Percentiles rank a stretch among this genome's conserved stretches.
These are phyloP conservation scores for Cladobotryum protrusum DNA, from an alignment of 2,329 filamentous ascomycete genomes.

Conservation along the genomic window DNA sequence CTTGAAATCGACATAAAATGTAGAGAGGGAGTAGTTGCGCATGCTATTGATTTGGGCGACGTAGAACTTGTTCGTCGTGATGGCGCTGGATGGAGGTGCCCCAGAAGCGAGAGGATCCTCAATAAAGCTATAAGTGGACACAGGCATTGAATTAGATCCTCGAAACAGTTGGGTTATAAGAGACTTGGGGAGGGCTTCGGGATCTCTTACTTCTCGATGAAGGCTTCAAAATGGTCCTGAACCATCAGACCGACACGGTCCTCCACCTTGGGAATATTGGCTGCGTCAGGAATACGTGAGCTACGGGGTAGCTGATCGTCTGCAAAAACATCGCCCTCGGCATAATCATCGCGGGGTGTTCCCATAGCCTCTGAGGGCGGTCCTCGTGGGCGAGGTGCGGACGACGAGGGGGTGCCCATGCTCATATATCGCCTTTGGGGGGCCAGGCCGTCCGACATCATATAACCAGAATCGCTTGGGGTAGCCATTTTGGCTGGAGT, in stretches of 20 bases:
- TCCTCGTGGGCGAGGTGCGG: constrained; percentile 46
- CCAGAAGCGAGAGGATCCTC: constrained; percentile 62
- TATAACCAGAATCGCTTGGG: constrained; percentile 50
- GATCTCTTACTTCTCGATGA: constrained; percentile 62
- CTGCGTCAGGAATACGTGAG: constrained; percentile 40
- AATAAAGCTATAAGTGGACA: constrained; percentile 44
- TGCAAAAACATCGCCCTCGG: constrained; percentile 54
- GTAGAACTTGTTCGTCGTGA: constrained; percentile 76
- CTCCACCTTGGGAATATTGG: constrained; percentile 62
- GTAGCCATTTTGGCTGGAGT: constrained; percentile 36
- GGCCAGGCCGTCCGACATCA: constrained; percentile 49
- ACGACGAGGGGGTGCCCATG: constrained; percentile 43
- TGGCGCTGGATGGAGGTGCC: constrained; percentile 60
- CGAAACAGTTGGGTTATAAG: no score
- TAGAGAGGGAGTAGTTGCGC: constrained; percentile 68
- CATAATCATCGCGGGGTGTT: constrained; percentile 56
- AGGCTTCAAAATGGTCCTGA: constrained; percentile 70
- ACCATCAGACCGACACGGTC: constrained; percentile 70
- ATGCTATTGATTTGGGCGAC: constrained; percentile 77
- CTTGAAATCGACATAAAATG: constrained; percentile 79
- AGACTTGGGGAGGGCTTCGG: not conserved
- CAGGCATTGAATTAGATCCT: not conserved
- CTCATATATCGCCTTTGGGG: constrained; percentile 34
- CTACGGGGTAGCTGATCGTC: constrained; percentile 56
- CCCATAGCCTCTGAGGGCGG: constrained; percentile 59